Conservation (phyloP, 495 filamentous ascomycete genomes). For the Aspergillus avenaceus region DNA sequence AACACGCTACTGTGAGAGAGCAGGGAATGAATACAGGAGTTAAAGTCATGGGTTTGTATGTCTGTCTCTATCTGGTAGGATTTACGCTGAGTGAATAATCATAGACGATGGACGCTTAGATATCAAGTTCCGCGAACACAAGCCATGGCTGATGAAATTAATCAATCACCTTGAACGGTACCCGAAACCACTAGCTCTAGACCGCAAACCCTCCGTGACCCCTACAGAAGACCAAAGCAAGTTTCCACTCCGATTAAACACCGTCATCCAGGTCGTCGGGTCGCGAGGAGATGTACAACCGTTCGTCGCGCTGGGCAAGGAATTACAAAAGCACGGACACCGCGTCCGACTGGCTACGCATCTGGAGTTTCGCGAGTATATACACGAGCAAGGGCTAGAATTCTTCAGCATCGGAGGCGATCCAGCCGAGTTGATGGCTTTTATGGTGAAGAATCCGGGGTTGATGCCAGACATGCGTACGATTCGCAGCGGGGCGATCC, state of each 20-base stretch:
- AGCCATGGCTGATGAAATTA: slow-evolving; percentile 57
- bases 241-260: slow-evolving; percentile 56
- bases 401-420: slow-evolving; percentile 80
- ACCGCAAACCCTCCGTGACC: slow-evolving; percentile 3
- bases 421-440: slow-evolving; percentile 76
- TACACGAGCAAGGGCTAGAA: slow-evolving; percentile 67
- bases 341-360: slow-evolving; percentile 77
- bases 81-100: not conserved
- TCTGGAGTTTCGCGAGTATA: slow-evolving; percentile 62
- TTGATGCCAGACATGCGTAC: slow-evolving; percentile 68
- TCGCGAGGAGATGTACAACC: slow-evolving; percentile 78
- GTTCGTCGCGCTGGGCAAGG: slow-evolving; percentile 64
- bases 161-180: slow-evolving; percentile 52
- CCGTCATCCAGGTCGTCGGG: slow-evolving; percentile 78
- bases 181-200: slow-evolving; percentile 52
- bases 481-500: slow-evolving; percentile 64
- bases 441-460: slow-evolving; percentile 83
- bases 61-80: not conserved
- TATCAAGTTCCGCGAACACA: slow-evolving; percentile 69
- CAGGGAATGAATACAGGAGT: slow-evolving; percentile 16
- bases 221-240: slow-evolving; percentile 55
- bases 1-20: slow-evolving; percentile 1
- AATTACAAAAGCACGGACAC: slow-evolving; percentile 64
- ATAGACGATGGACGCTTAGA: slow-evolving; percentile 69
- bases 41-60: slow-evolving; percentile 16